Evolutionary conservation across 768 basidiomycete species (phyloP), one percentile per base, ranked within the genome.

Genomic region (Brasilioporus rufonigricans): DNA sequence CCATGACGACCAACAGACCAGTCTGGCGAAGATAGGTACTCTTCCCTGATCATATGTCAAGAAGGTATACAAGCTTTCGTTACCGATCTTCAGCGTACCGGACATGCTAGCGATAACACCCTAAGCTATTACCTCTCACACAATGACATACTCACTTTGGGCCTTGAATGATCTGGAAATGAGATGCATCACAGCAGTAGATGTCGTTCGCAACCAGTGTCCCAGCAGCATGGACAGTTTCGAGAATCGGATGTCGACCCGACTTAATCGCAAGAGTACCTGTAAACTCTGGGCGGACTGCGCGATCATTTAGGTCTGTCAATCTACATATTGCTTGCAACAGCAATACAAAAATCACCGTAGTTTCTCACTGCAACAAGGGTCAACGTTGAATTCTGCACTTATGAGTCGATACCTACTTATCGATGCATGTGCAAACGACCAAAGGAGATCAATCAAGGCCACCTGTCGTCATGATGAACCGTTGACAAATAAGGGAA

Each of bases 11-110:
- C 43, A 98, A 72, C 3, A 98, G 76, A 1, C 87, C 95, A 29
- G 92, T 82, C 70, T 98, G 95, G 14, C 87, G 82, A 16, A 99
- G 74, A 64, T 94, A 96, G 0, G 95, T 98, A 66, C 91, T 95
- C 72, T 99, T 98, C 0, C 94, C 93, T 81, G 58, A 26, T 44
- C 23, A 48, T 3, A 38, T 6, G 52, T 56, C 29, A 52, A 16
- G 38, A 26, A 21, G 9, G 12, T 46, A 10, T 32, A 11, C 19
- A 11, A 24, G 5, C 33, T 44, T 26, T 35, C 5, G 13, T 29
- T 14, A 18, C 12, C n/a, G 35, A 47, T 43, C 26, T 38, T 44
- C 13, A 35, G 18, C 57, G 10, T 50, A 70, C 81, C 83, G 16
- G 86, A 85, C 86, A 87, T 88, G 65, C 85, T 87, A 57, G 50